phyloP scores from a whole-genome alignment of 2,329 filamentous ascomycete genomes.

The Clonostachys byssicola region DNA sequence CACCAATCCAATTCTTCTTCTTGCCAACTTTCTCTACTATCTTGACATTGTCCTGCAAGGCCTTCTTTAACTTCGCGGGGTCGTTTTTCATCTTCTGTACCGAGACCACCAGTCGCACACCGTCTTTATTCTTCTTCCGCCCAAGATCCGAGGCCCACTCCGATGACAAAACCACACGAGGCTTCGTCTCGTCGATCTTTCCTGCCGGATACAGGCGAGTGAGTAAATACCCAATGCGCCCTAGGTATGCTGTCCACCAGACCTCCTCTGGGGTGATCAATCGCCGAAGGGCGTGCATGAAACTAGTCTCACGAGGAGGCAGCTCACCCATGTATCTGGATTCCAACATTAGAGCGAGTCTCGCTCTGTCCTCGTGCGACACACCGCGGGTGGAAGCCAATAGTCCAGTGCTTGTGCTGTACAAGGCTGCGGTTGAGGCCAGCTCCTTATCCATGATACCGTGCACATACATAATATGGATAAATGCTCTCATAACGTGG shows the following conservation, averaged over 20 bases:
- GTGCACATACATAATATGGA: constrained; percentile 54
- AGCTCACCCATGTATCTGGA: constrained; percentile 61
- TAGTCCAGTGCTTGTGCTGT: constrained; percentile 59
- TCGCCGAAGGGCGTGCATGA: constrained; percentile 46
- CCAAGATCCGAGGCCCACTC: constrained; percentile 34
- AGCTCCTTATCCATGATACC: constrained; percentile 45
- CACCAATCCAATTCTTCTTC: constrained; percentile 48
- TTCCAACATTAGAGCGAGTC: constrained; percentile 59
- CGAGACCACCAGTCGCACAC: constrained; percentile 36
- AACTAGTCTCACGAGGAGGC: constrained; percentile 49
- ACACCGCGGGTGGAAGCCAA: constrained; percentile 59
- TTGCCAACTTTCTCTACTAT: constrained; percentile 53
- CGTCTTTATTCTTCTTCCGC: constrained; percentile 29
- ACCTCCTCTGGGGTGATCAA: constrained; percentile 48
- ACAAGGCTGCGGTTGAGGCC: constrained; percentile 53
- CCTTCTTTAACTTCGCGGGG: constrained; percentile 31
- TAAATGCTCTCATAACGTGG: constrained; percentile 48
- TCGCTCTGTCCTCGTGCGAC: constrained; percentile 54
- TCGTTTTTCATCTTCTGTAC: constrained; percentile 30
- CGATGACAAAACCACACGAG: constrained; percentile 31
- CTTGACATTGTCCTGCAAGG: constrained; percentile 28
- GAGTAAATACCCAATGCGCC: constrained; percentile 53
- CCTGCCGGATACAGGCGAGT: constrained; percentile 60
- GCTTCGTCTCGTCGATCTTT: constrained; percentile 27
- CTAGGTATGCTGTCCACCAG: constrained; percentile 65